phyloP scores from a whole-genome alignment of 2,329 filamentous ascomycete genomes.

The Colletotrichum sp. region DNA sequence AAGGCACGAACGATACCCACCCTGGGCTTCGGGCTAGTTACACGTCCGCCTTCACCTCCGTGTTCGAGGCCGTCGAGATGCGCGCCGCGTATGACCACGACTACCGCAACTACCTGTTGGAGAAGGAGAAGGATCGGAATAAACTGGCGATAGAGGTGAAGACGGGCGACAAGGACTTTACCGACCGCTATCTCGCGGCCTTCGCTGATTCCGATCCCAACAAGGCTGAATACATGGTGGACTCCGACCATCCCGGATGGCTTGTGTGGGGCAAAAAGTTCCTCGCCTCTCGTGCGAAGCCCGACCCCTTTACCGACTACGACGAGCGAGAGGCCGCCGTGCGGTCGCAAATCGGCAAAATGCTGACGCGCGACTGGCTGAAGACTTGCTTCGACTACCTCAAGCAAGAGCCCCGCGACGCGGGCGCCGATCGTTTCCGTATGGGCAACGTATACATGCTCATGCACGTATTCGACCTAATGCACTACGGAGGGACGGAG shows the following conservation, averaged over 20 bases:
- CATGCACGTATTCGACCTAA: slow-evolving; percentile 88
- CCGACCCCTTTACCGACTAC: slow-evolving; percentile 71
- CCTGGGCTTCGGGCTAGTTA: slow-evolving; percentile 85
- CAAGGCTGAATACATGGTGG: slow-evolving; percentile 84
- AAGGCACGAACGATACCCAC: slow-evolving; percentile 88
- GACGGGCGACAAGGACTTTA: slow-evolving; percentile 79
- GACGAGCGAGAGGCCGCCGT: slow-evolving; percentile 80
- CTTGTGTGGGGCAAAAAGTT: slow-evolving; percentile 92
- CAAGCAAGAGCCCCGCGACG: slow-evolving; percentile 93
- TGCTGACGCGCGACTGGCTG: slow-evolving; percentile 86
- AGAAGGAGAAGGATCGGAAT: slow-evolving; percentile 79
- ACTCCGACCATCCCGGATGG: slow-evolving; percentile 94
- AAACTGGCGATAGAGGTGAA: slow-evolving; percentile 77
- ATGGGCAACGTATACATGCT: slow-evolving; percentile 88
- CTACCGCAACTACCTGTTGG: slow-evolving; percentile 85
- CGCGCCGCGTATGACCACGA: slow-evolving; percentile 85
- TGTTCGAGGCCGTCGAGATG: slow-evolving; percentile 88
- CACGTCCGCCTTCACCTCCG: slow-evolving; percentile 73
- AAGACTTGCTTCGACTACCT: slow-evolving; percentile 87
- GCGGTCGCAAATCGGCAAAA: slow-evolving; percentile 78
- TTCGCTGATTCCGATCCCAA: slow-evolving; percentile 70
- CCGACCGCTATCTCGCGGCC: slow-evolving; percentile 74
- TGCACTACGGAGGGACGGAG: slow-evolving; percentile 78
- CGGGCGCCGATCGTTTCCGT: slow-evolving; percentile 82
- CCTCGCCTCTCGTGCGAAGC: slow-evolving; percentile 77